Evolutionary conservation across 805 yeast species (phyloP).

Genomic region (Pichia nanzhaoensis): DNA sequence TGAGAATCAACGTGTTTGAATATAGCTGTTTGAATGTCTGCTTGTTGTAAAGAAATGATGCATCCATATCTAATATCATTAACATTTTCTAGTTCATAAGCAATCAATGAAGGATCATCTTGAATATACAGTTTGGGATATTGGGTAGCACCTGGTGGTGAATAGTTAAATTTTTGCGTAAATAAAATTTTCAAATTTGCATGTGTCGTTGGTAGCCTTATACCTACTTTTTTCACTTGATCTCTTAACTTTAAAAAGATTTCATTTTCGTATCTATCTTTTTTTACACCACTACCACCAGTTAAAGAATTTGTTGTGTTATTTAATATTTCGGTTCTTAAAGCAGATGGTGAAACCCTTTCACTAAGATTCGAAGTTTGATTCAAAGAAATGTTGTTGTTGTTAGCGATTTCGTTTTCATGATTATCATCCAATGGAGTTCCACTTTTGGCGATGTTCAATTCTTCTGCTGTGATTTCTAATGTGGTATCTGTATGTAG

Average conservation of each 20-base stretch:
- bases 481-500: not conserved
- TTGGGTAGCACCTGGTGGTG: slow-evolving; percentile 40
- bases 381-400: too few species aligned
- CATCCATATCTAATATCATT: slow-evolving; percentile 53
- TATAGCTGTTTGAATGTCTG: slow-evolving; percentile 24
- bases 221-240: slow-evolving; percentile 47
- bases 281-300: not conserved
- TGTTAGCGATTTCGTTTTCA: not conserved
- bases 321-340: not conserved
- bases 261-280: not conserved
- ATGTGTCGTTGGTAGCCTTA: slow-evolving; percentile 40
- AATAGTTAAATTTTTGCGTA: slow-evolving; percentile 80
- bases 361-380: not conserved
- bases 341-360: not conserved
- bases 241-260: slow-evolving; percentile 47
- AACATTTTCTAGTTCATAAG: slow-evolving; percentile 82
- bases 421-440: slow-evolving; percentile 1
- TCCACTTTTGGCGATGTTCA: slow-evolving; percentile 6
- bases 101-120: slow-evolving; percentile 50
- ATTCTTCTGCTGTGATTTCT: slow-evolving; percentile 7
- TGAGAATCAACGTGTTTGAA: slow-evolving; percentile 25
- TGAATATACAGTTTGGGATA: slow-evolving; percentile 77
- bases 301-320: slow-evolving; percentile 3
- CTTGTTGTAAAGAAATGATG: slow-evolving; percentile 52
- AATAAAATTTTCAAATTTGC: slow-evolving; percentile 62